Evolutionary conservation across 1,284 basidiomycete genomes (phyloP), one percentile per base, ranked within the genome.

Genomic region (Moniliella sp.): DNA sequence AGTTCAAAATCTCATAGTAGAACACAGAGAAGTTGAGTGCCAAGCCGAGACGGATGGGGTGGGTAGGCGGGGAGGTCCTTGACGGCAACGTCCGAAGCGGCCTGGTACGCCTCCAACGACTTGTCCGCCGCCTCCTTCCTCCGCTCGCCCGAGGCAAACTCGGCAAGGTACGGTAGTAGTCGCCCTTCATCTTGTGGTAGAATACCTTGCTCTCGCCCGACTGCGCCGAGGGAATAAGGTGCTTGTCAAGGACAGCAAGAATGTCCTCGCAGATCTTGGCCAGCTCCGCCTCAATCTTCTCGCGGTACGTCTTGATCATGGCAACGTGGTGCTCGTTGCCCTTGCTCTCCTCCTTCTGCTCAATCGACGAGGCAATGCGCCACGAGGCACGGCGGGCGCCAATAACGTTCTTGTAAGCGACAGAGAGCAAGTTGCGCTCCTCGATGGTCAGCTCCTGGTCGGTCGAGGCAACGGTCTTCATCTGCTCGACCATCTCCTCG

Each of bases 121-220:
- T 91, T 91, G 72, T 94, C 86, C 51, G 88, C 83, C 56, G 78
- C 81, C 62, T 84, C 80, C 72, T 91, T 88, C 66, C 88, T 78
- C 75, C 88, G 88, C 68, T 94, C 84, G 57, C 88, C 88, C 35
- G 83, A 86, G 40, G 91, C 88, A 61, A 97, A 97, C 69, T 97
- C 88, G 59, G 91, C 88, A 50, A 97, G 81, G 70, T 94, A 97
- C 88, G 86, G 74, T 97, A 88, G 70, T 97, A 97, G 67, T 97
- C 91, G 65, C 91, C 88, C 91, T 88, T 97, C 83, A 97, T 94
- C 78, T 97, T 97, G 76, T 94, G 88, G 73, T 97, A 97, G 74
- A 97, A 97, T 46, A 97, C 88, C 73, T 94, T 94, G 47, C 80
- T 86, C 69, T 97, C 91, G 62, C 91, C 88, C 42, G 83, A 79